These are phyloP conservation scores for Leccinum variicolor DNA, from an alignment of 768 basidiomycete genomes.

Conservation along the genomic window DNA sequence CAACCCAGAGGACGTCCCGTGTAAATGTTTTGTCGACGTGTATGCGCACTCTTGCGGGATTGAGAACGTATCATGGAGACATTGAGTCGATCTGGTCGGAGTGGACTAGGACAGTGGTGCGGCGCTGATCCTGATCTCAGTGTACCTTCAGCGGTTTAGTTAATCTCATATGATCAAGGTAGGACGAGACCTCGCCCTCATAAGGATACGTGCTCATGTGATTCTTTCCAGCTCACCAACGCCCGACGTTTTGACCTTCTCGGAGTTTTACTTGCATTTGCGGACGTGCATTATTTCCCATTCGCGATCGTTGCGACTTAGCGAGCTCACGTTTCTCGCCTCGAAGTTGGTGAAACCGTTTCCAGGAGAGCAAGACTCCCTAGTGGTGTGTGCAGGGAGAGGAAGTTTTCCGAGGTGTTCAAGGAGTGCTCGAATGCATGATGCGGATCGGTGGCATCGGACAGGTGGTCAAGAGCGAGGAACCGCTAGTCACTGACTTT, in stretches of 20 bases:
- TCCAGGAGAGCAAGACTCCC: conserved; percentile 46
- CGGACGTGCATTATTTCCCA: conserved; percentile 58
- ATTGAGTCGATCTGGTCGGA: conserved; percentile 40
- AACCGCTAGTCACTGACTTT: conserved; percentile 53
- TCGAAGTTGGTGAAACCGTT: conserved; percentile 46
- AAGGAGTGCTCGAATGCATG: conserved; percentile 81
- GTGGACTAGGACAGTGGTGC: conserved; percentile 47
- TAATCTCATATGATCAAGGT: conserved; percentile 47
- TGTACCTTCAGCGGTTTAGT: conserved; percentile 56
- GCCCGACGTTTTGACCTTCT: conserved; percentile 34
- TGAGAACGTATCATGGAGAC: conserved; percentile 44
- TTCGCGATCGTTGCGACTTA: conserved; percentile 60
- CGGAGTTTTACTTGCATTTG: conserved; percentile 51
- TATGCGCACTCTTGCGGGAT: conserved; percentile 43
- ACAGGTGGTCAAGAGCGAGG: conserved; percentile 53
- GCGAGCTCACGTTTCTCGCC: conserved; percentile 59
- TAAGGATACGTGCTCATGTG: not conserved
- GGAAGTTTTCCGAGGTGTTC: conserved; percentile 70
- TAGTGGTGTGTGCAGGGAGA: conserved; percentile 78
- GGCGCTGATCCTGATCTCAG: conserved; percentile 58
- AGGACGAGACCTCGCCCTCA: conserved; percentile 2
- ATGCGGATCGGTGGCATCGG: conserved; percentile 72
- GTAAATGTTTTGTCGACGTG: conserved; percentile 53
- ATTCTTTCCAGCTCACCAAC: conserved; percentile 15
- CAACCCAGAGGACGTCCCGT: conserved; percentile 30